A percentile compares a stretch with the other conserved stretches of the same genome.
Evolutionary conservation across 2,329 filamentous ascomycete genomes (phyloP).

Genomic region (Fusarium aywerte): DNA sequence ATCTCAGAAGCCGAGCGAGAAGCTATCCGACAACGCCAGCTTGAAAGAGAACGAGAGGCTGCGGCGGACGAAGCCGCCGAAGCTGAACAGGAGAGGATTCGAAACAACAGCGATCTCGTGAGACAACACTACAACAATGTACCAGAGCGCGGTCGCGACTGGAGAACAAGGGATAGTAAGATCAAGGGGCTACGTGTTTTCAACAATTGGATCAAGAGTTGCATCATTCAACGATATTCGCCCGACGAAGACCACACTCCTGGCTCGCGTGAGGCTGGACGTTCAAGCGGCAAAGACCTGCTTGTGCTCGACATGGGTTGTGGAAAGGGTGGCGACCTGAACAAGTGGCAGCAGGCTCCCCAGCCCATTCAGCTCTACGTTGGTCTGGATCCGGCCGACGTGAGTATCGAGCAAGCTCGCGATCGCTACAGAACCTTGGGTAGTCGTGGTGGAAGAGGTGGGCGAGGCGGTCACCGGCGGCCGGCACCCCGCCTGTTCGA

Average conservation of each 20-base stretch:
- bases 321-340: slow-evolving; percentile 94
- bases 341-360: slow-evolving; percentile 96
- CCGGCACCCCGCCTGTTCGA: slow-evolving; percentile 75
- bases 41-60: slow-evolving; percentile 64
- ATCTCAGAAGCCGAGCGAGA: slow-evolving; percentile 75
- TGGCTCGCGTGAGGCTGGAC: slow-evolving; percentile 65
- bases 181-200: slow-evolving; percentile 95
- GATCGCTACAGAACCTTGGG: slow-evolving; percentile 83
- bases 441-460: slow-evolving; percentile 66
- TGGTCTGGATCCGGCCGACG: slow-evolving; percentile 89
- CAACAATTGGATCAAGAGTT: slow-evolving; percentile 99
- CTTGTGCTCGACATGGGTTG: slow-evolving; percentile 94
- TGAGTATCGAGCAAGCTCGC: slow-evolving; percentile 89
- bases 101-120: slow-evolving; percentile 82
- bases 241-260: slow-evolving; percentile 78
- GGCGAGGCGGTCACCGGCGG: slow-evolving; percentile 61
- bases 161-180: slow-evolving; percentile 91
- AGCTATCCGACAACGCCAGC: slow-evolving; percentile 71
- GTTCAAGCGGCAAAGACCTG: slow-evolving; percentile 68
- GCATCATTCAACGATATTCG: slow-evolving; percentile 95
- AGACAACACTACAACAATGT: slow-evolving; percentile 96
- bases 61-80: slow-evolving; percentile 52
- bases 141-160: slow-evolving; percentile 91
- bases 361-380: slow-evolving; percentile 93
- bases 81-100: slow-evolving; percentile 54